Base-by-base conservation (phyloP, 2,329 filamentous ascomycete genomes). In the Thielaviopsis cerberus region DNA sequence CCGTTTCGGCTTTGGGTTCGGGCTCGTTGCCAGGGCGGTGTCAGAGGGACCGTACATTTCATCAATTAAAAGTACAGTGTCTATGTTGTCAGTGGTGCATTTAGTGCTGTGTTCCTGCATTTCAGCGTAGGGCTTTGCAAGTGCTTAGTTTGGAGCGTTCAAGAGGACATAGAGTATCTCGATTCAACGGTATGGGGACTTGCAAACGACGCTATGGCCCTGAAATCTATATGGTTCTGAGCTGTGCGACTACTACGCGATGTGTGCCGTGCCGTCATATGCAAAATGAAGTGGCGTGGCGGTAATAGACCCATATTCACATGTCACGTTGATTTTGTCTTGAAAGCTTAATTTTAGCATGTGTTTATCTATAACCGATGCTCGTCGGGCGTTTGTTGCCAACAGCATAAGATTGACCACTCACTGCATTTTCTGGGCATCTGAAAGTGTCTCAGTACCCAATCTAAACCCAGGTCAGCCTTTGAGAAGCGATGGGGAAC, bases 31-130 rank as follows among this genome's bases (percentile, higher is more conserved):
- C 56, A 61, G 45, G 68, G 68, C 69, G 69, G 71, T 67, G 71
- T 72, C 71, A 72, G 71, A 72, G 69, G 66, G 65, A 60, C 70
- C 69, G 61, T 58, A 72, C 70, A 72, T 68, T 61, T 62, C 48
- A 58, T 62, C 15, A 54, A n/a, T n/a, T n/a, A n/a, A n/a, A n/a
- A n/a, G n/a, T n/a, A n/a, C n/a, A n/a, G n/a, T n/a, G n/a, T n/a
- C n/a, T n/a, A n/a, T n/a, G n/a, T n/a, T n/a, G n/a, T n/a, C 22
- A 22, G 1, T 22, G 3, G 2, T 22, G 41, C n/a, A 7, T 10
- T 48, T 20, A 22, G 41, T 8, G 41, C 3, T 48, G 41, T 48
- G 41, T 48, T 48, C 41, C n/a, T 48, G n/a, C 41, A 48, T 48
- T 17, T n/a, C 41, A 22, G 41, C n/a, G 4, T 48, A 7, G n/a